These are phyloP conservation scores for Moringa oleifera DNA, from an alignment of 345 rosid genomes.

Conservation along the genomic window DNA sequence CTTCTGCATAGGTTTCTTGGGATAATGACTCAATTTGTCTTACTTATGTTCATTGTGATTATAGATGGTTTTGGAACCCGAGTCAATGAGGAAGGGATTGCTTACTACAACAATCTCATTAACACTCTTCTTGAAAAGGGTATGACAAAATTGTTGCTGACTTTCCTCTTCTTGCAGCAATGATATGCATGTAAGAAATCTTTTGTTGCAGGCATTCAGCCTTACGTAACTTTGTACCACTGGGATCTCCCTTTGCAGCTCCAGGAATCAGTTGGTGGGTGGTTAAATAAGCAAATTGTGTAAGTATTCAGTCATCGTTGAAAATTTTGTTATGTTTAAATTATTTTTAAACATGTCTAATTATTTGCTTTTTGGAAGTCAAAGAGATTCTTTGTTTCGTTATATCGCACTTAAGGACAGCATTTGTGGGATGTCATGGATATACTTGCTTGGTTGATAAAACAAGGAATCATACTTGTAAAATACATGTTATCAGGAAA, in stretches of 20 bases:
- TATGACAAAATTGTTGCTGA: constrained; percentile 21
- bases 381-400: too few relatives aligned
- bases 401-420: too few relatives aligned
- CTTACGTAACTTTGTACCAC: constrained; percentile 72
- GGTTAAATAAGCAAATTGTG: constrained; percentile 71
- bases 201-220: constrained; percentile 53
- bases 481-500: too few relatives aligned
- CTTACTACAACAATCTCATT: constrained; percentile 61
- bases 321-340: too few relatives aligned
- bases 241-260: constrained; percentile 94
- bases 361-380: too few relatives aligned
- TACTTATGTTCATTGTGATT: not conserved
- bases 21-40: too few relatives aligned
- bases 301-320: constrained; percentile 52
- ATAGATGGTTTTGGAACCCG: constrained; percentile 68
- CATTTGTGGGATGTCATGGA: too few relatives aligned
- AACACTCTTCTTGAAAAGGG: constrained; percentile 64
- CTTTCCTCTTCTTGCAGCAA: constrained; percentile 15
- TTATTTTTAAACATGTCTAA: too few relatives aligned
- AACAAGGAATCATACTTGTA: too few relatives aligned
- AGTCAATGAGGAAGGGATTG: constrained; percentile 55
- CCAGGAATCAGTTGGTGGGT: constrained; percentile 69
- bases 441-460: too few relatives aligned
- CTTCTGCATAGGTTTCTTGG: too few relatives aligned
- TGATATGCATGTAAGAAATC: constrained; percentile 10